Percentiles rank a stretch among this genome's conserved stretches.
These are phyloP conservation scores for Corchorus capsularis DNA, from an alignment of 345 rosid genomes.

Conservation along the genomic window DNA sequence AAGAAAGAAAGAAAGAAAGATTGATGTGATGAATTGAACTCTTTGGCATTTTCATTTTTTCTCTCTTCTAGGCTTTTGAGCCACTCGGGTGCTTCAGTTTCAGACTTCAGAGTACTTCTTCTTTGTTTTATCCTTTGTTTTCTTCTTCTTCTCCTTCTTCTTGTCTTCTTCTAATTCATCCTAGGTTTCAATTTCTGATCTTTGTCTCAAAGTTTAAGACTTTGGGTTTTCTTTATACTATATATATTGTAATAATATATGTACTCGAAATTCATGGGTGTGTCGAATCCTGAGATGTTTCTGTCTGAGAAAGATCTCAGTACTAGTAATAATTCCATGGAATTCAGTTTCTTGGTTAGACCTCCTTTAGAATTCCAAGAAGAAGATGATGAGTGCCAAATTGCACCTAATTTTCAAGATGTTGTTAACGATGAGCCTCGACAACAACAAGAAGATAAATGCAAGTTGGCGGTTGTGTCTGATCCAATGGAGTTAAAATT, in stretches of 20 bases:
- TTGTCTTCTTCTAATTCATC: not conserved
- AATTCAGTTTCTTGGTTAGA: constrained; percentile 38
- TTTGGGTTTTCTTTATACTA: not conserved
- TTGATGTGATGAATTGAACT: not conserved
- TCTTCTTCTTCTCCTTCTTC: too few relatives aligned
- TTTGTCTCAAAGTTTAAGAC: not conserved
- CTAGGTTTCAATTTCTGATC: not conserved
- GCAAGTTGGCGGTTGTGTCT: constrained; percentile 26
- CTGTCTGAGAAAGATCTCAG: constrained; percentile 46
- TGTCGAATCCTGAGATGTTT: constrained; percentile 44
- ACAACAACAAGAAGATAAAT: constrained; percentile 28
- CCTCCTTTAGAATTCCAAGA: constrained; percentile 36
- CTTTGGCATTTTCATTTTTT: constrained; percentile 14
- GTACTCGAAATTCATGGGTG: constrained; percentile 36
- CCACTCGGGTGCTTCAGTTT: not conserved
- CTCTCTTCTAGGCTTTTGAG: constrained; percentile 1
- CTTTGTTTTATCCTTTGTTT: not conserved
- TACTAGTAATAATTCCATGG: constrained; percentile 35
- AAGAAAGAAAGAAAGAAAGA: not conserved
- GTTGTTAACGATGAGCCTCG: constrained; percentile 17
- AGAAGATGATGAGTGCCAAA: constrained; percentile 25
- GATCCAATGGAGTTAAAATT: constrained; percentile 38
- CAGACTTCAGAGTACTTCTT: not conserved
- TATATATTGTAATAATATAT: not conserved
- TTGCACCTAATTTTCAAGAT: constrained; percentile 30